These are phyloP conservation scores for Cryptococcus sp. DNA, from an alignment of 1,284 basidiomycete genomes.

Conservation along the genomic window DNA sequence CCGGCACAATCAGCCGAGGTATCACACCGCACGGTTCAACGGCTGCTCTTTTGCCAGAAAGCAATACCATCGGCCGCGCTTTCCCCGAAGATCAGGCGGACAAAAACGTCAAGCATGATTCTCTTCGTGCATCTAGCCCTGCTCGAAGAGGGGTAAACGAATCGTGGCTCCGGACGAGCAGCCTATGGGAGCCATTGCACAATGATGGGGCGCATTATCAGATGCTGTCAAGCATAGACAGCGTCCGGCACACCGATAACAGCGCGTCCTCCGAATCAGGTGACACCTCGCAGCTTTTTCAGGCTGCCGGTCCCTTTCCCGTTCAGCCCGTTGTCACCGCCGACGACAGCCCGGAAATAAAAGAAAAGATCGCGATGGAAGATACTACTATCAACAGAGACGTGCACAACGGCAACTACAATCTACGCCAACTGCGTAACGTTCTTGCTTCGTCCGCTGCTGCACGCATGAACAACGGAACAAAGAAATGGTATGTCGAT, in stretches of 20 bases:
- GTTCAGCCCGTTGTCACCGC: too few species aligned
- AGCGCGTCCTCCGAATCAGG: background rate
- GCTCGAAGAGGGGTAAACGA: constrained; percentile 9
- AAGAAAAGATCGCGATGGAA: too few species aligned
- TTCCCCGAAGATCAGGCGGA: background rate
- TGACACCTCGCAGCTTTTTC: background rate
- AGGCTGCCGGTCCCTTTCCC: background rate
- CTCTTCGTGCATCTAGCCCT: constrained; percentile 12
- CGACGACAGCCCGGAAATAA: too few species aligned
- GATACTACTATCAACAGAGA: too few species aligned
- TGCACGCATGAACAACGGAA: background rate
- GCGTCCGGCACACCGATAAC: constrained; percentile 2
- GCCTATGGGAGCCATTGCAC: constrained; percentile 10
- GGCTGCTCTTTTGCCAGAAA: constrained; percentile 8
- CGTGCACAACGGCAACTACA: too few species aligned
- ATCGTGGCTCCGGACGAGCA: constrained; percentile 17
- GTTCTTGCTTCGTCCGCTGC: background rate
- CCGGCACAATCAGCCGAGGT: constrained; percentile 16
- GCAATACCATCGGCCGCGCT: background rate
- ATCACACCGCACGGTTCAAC: constrained; percentile 25
- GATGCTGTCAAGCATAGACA: constrained; percentile 8
- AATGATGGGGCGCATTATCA: constrained; percentile 8
- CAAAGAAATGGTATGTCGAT: background rate
- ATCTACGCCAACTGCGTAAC: background rate
- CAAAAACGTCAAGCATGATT: background rate